Evolutionary conservation across 352 stramenopile species (phyloP).

Genomic region (Pythium vanterpoolii): DNA sequence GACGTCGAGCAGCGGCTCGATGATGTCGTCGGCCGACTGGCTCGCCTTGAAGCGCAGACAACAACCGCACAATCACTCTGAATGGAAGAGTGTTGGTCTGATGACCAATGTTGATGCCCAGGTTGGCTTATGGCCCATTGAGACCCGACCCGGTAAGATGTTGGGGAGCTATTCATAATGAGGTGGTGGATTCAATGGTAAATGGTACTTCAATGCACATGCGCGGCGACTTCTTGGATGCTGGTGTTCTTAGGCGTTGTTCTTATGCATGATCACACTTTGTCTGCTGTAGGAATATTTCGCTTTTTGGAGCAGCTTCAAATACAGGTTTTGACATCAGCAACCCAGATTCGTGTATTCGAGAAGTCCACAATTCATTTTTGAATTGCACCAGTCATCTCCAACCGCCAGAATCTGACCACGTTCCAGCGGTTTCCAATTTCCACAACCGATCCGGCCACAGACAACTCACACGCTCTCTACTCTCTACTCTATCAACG

Average conservation of each 20-base stretch:
- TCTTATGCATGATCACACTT: too few species aligned
- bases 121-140: neutral
- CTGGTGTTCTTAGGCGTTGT: too few species aligned
- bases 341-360: neutral
- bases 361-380: conserved; percentile 17
- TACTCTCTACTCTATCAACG: neutral
- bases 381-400: conserved; percentile 17
- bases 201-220: too few species aligned
- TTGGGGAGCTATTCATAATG: neutral
- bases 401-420: conserved; percentile 16
- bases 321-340: neutral
- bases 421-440: conserved; percentile 17
- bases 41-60: conserved; percentile 35
- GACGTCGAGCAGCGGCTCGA: conserved; percentile 38
- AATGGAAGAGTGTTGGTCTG: neutral
- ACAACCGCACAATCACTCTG: conserved; percentile 14
- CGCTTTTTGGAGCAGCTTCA: neutral
- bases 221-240: neutral
- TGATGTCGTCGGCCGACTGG: conserved; percentile 31
- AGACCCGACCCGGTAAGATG: neutral
- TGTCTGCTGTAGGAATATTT: neutral
- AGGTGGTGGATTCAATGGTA: too few species aligned
- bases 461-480: conserved; percentile 4
- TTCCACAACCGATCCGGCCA: conserved; percentile 14
- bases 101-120: neutral